A percentile compares a stretch with the other conserved stretches of the same genome.
Evolutionary conservation across 768 basidiomycete genomes (phyloP).

Genomic region (Tulasnella sp.): DNA sequence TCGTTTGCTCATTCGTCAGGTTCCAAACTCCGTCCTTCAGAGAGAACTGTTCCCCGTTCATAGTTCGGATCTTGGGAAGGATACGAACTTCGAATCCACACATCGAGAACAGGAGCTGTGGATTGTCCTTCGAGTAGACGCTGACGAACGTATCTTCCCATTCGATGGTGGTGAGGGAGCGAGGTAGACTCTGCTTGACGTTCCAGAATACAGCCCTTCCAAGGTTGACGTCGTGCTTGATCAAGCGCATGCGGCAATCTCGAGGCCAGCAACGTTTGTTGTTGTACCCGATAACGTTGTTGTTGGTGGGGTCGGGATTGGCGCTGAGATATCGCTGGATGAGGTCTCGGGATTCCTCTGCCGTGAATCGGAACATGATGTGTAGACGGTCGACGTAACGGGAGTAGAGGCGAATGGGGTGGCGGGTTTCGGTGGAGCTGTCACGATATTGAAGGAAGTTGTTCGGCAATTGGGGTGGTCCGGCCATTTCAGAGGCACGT

Average conservation of each 20-base stretch:
- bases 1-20: constrained; percentile 92
- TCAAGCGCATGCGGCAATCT: constrained; percentile 97
- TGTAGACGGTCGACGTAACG: constrained; percentile 94
- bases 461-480: constrained; percentile 95
- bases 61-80: constrained; percentile 90
- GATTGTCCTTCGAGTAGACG: constrained; percentile 96
- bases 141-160: constrained; percentile 99
- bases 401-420: constrained; percentile 98
- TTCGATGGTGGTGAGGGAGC: constrained; percentile 95
- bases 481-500: constrained; percentile 98
- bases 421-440: constrained; percentile 88
- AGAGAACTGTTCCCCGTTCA: constrained; percentile 95
- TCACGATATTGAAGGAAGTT: constrained; percentile 98
- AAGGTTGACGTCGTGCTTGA: constrained; percentile 99
- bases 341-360: constrained; percentile 93
- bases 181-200: constrained; percentile 91
- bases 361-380: constrained; percentile 95
- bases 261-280: constrained; percentile 99
- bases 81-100: constrained; percentile 98
- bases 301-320: constrained; percentile 97
- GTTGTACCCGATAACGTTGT: constrained; percentile 98
- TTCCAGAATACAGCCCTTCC: constrained; percentile 99
- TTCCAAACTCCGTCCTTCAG: constrained; percentile 96
- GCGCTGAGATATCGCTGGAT: constrained; percentile 97
- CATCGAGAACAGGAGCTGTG: constrained; percentile 97